phyloP scores from a whole-genome alignment of 116 monocot genomes.

The Zostera marina region DNA sequence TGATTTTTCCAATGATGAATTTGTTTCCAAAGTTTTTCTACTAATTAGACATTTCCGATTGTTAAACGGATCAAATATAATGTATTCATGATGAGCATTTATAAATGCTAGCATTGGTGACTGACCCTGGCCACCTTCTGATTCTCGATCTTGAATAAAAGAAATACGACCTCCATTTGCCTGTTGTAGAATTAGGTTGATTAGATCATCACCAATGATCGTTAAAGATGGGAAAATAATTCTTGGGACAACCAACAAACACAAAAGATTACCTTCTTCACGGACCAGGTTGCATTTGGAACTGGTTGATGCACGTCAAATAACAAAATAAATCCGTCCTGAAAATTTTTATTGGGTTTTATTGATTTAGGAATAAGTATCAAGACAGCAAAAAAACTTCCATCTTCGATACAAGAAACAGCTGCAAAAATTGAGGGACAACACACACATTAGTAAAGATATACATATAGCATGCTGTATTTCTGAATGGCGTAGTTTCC shows the following conservation, averaged over 20 bases:
- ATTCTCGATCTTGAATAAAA: slow-evolving; percentile 28
- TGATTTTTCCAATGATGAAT: slow-evolving; percentile 25
- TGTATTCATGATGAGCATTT: slow-evolving; percentile 62
- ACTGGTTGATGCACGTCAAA: slow-evolving; percentile 44
- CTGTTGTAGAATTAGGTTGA: slow-evolving; percentile 14
- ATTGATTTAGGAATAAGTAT: slow-evolving; percentile 10
- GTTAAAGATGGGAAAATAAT: too few species aligned
- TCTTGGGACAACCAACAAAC: neutral
- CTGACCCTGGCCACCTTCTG: slow-evolving; percentile 8
- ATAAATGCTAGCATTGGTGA: slow-evolving; percentile 39
- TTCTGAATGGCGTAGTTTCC: neutral
- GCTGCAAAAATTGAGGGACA: slow-evolving; percentile 24
- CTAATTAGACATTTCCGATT: slow-evolving; percentile 10
- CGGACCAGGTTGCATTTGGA: slow-evolving; percentile 48
- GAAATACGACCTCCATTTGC: slow-evolving; percentile 60
- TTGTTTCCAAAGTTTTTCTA: slow-evolving; percentile 9
- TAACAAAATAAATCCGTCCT: slow-evolving; percentile 60
- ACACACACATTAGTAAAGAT: neutral
- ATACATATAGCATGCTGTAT: neutral
- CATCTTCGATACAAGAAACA: slow-evolving; percentile 30
- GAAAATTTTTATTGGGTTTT: slow-evolving; percentile 6
- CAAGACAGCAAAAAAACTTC: slow-evolving; percentile 60
- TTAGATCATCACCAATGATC: too few species aligned
- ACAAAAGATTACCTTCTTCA: slow-evolving; percentile 48
- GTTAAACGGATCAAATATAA: slow-evolving; percentile 57